Conservation (phyloP, 148 eudicot genomes). For the Diospyros kaki region DNA sequence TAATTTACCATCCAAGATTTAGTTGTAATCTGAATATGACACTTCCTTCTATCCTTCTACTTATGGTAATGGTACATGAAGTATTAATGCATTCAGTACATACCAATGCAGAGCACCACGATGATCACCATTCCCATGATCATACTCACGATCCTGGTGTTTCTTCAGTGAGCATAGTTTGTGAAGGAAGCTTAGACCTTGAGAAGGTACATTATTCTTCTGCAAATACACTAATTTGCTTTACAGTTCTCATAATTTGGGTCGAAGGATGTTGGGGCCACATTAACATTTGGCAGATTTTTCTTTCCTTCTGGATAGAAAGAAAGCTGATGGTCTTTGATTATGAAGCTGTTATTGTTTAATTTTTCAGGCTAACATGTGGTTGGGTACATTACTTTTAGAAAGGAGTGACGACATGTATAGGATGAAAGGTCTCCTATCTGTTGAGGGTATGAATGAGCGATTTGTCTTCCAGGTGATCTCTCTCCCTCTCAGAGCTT, state of each 20-base stretch:
- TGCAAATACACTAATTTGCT: neutral
- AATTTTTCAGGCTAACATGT: slow-evolving; percentile 76
- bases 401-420: slow-evolving; percentile 94
- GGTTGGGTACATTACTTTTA: slow-evolving; percentile 78
- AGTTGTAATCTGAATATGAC: neutral
- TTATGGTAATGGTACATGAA: neutral
- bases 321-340: neutral
- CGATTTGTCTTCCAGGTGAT: slow-evolving; percentile 97
- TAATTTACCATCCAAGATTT: neutral
- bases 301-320: neutral
- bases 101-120: slow-evolving; percentile 64
- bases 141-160: slow-evolving; percentile 99
- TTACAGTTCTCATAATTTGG: slow-evolving; percentile 4
- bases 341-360: slow-evolving; percentile 3
- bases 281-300: neutral
- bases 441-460: slow-evolving; percentile 84
- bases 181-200: slow-evolving; percentile 95
- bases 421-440: slow-evolving; percentile 93
- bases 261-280: neutral
- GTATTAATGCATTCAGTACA: neutral
- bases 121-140: slow-evolving; percentile 80
- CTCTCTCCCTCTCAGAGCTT: neutral
- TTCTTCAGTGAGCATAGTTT: slow-evolving; percentile 94
- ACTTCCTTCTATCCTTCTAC: neutral
- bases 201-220: slow-evolving; percentile 53